These are phyloP conservation scores for Fallopia convolvulus DNA, from an alignment of 148 eudicot genomes.

Conservation along the genomic window DNA sequence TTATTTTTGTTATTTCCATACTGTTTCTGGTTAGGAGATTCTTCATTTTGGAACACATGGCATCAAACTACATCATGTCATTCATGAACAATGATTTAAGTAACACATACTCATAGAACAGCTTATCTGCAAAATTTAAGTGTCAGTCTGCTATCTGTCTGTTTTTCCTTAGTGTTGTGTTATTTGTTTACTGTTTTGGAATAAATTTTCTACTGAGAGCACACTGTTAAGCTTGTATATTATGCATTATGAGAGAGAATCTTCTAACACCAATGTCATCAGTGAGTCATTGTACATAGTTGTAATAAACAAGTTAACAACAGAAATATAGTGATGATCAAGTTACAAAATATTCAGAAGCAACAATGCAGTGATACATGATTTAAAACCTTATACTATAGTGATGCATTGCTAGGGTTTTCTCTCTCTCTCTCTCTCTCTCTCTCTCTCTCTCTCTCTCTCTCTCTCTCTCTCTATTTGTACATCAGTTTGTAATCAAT, in stretches of 20 bases:
- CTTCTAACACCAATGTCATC: neutral
- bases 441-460: neutral
- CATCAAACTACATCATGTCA: neutral
- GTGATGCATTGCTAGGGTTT: neutral
- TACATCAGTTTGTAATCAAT: neutral
- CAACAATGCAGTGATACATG: neutral
- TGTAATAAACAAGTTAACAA: neutral
- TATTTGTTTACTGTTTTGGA: neutral
- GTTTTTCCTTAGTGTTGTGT: neutral
- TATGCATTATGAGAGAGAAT: conserved; percentile 1
- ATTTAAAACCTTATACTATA: neutral
- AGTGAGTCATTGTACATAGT: neutral
- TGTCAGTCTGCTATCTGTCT: neutral
- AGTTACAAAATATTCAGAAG: neutral
- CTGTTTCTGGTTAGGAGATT: neutral
- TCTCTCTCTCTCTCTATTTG: neutral
- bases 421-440: neutral
- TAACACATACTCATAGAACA: neutral
- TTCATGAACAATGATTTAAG: neutral
- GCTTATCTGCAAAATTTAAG: neutral
- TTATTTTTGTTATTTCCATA: neutral
- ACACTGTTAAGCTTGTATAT: neutral
- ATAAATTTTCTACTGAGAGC: neutral
- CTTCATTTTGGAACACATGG: neutral
- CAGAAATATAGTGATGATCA: neutral